Evolutionary conservation across 2,329 filamentous ascomycete genomes (phyloP).

Genomic region (Lachnum nothofagi): DNA sequence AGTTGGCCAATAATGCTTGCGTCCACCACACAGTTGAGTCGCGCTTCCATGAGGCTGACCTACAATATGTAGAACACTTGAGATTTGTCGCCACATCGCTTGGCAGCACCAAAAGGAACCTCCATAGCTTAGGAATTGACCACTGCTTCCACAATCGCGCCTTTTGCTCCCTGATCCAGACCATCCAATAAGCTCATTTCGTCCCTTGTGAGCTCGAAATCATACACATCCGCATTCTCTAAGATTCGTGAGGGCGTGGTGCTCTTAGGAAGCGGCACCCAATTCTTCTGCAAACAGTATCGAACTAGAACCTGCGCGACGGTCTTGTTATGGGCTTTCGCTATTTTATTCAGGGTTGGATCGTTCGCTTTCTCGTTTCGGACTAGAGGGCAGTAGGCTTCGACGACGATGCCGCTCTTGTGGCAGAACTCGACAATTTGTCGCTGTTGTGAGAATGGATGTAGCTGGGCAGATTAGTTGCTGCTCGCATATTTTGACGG

Average conservation of each 20-base stretch:
- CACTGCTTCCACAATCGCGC: conserved; percentile 33
- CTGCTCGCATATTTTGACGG: not conserved
- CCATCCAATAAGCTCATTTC: conserved; percentile 53
- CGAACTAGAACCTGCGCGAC: conserved; percentile 63
- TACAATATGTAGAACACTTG: no score
- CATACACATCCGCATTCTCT: conserved; percentile 56
- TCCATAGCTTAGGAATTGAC: no score
- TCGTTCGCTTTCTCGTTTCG: conserved; percentile 59
- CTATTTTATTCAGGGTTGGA: conserved; percentile 49
- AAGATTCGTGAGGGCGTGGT: conserved; percentile 53
- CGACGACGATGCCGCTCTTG: conserved; percentile 45
- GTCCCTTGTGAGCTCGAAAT: conserved; percentile 50
- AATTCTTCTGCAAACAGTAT: conserved; percentile 65
- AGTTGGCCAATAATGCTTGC: no score
- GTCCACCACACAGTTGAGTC: no score
- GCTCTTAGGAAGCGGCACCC: conserved; percentile 65
- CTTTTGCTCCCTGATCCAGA: conserved; percentile 45
- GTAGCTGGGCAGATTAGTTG: conserved; percentile 51
- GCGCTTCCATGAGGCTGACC: no score
- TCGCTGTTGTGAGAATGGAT: conserved; percentile 62
- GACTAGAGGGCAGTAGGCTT: conserved; percentile 52
- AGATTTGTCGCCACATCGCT: no score
- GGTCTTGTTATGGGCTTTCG: conserved; percentile 54
- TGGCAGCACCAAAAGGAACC: no score
- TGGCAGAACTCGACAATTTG: conserved; percentile 47